Base-by-base conservation (phyloP, 768 basidiomycete species). In the Mrakia frigida region DNA sequence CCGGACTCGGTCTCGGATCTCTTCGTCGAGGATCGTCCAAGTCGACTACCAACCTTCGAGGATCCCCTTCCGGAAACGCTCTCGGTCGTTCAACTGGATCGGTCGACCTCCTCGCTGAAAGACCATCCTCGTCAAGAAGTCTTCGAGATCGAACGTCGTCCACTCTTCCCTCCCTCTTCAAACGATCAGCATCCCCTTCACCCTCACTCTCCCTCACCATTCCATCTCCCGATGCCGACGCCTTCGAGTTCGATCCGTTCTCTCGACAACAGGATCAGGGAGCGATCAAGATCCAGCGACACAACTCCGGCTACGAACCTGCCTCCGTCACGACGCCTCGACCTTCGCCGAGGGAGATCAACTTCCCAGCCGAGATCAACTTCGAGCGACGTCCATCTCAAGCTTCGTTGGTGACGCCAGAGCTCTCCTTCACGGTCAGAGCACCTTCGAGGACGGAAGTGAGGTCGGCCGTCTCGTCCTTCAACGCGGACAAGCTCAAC, bases 211-310 rank as follows among this genome's bases (percentile, higher is more conserved):
- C 37, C 23, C 65, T 68, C 65, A 39, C 37, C 18, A 13, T 68
- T 39, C 6, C 39, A 25, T 68, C 65, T 16, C 65, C 35, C 11
- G 33, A 37, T 6, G 39, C 6, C 21, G 37, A 41, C 37, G 37
- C 37, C 37, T 25, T 68, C 65, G 35, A 39, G 37, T 68, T 68
- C 39, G 65, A 68, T 18, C 65, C 65, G 2, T 68, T 68, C 65
- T 37, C 65, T 23, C 65, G 65, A 21, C 37, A 68, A 21, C 37
- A 68, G 3, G 65, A 68, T 6, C 39, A 39, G 4, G 65, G 65
- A 35, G 65, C 65, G 35, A 68, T 41, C 37, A 68, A 41, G 65
- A 41, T 68, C 65, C 65, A 68, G 65, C 65, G 65, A 21, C 37
- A 68, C 37, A 39, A 68, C 35, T 39, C 35, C 1, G 65, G 65